Evolutionary conservation across 176 grass and related monocot genomes (phyloP), one percentile per base, ranked within the genome.

Genomic region (Leersia perrieri): DNA sequence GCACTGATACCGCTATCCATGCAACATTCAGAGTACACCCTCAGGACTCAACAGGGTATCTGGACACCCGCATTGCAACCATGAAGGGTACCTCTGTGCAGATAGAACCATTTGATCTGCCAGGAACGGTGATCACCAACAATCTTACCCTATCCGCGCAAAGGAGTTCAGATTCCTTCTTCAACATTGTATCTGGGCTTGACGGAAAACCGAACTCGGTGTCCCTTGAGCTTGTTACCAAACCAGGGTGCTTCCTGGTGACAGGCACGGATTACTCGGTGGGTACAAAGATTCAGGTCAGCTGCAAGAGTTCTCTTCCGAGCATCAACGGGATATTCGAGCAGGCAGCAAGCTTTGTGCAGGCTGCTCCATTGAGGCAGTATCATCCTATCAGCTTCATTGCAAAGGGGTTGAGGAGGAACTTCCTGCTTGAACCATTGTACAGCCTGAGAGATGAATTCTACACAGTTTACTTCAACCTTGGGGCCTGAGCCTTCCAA

Each of bases 381-480:
- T 99, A 93, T 57, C 76, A 93, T 63, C 96, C 82, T 0, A 81
- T 93, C 55, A 95, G 92, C 79, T 99, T 99, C 38, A 18, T 93
- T 2, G 90, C 96, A 0, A 92, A 88, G 79, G 96, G 92, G 14
- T 30, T 66, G 22, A 79, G 38, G 68, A 91, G 87, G 73, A 95
- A 95, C 64, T 95, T 99, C 72, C 55, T 95, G 36, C 69, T 99
- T 41, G 88, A 99, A 60, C 92, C 96, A 45, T 68, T 95, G 64
- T 74, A 93, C 70, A 91, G 90, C 79, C 71, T 99, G 80, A 88
- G 44, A 38, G 92, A 95, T 27, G 96, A 99, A 76, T 88, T 84
- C 68, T 99, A 99, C 55, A 91, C 90, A 12, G 67, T 91, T 74
- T 95, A 99, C 81, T 99, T 99, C 82, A 91, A 93, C 68, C 62